Percentiles rank a stretch among this genome's conserved stretches.
These are phyloP conservation scores for Pleurotus citrinopileatus DNA, from an alignment of 768 basidiomycete species.

Conservation along the genomic window DNA sequence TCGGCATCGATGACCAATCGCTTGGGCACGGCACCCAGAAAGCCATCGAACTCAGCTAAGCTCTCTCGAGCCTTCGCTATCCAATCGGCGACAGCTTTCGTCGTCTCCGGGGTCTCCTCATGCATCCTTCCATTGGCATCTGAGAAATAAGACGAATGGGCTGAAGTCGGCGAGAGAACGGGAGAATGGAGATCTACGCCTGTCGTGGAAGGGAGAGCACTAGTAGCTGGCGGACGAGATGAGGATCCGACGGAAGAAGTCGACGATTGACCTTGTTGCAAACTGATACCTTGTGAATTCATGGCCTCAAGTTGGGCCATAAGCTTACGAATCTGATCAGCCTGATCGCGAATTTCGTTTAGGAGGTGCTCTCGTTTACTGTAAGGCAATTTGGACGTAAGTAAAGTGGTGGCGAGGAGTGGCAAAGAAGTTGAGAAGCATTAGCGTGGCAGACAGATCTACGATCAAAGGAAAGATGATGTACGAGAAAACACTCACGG, in stretches of 20 bases:
- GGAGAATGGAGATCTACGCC: slow-evolving; percentile 29
- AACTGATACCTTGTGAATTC: slow-evolving; percentile 16
- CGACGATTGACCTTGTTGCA: slow-evolving; percentile 17
- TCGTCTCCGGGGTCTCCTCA: slow-evolving; percentile 33
- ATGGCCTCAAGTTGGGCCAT: slow-evolving; percentile 64
- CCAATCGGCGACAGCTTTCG: slow-evolving; percentile 72
- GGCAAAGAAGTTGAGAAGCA: not conserved
- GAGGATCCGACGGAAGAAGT: slow-evolving; percentile 16
- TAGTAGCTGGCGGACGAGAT: slow-evolving; percentile 16
- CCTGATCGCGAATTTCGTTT: slow-evolving; percentile 72
- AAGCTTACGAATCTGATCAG: slow-evolving; percentile 65
- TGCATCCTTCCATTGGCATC: slow-evolving; percentile 16
- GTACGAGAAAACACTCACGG: slow-evolving; percentile 48
- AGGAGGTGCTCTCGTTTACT: slow-evolving; percentile 84
- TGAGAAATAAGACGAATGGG: slow-evolving; percentile 27
- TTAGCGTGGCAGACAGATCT: not conserved
- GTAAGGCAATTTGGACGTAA: slow-evolving; percentile 10
- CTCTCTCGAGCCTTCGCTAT: slow-evolving; percentile 70
- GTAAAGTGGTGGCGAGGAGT: slow-evolving; percentile 2
- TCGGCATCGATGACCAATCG: slow-evolving; percentile 40
- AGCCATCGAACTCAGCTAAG: slow-evolving; percentile 63
- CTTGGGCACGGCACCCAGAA: slow-evolving; percentile 56
- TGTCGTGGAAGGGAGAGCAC: slow-evolving; percentile 20
- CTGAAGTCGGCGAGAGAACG: slow-evolving; percentile 32
- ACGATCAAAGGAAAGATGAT: not conserved